Conservation (phyloP, 768 basidiomycete species). For the Rhodocollybia butyracea region DNA sequence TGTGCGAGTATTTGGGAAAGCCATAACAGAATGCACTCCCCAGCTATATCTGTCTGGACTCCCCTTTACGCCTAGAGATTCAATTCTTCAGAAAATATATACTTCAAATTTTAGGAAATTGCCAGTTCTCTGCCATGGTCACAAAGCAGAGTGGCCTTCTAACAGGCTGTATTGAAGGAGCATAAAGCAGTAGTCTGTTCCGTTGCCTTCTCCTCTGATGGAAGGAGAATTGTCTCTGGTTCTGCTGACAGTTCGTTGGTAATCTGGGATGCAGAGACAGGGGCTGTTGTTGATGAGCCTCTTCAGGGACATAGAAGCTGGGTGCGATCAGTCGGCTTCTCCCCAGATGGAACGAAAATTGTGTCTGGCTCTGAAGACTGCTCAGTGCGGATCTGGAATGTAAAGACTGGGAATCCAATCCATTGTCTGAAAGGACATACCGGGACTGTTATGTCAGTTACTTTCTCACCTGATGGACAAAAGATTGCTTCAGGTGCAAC, state of each 20-base stretch:
- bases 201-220: neutral
- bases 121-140: neutral
- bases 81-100: slow-evolving; percentile 10
- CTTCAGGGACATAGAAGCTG: neutral
- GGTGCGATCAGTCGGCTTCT: too few species aligned
- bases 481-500: neutral
- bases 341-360: too few species aligned
- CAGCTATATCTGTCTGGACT: slow-evolving; percentile 24
- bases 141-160: neutral
- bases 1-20: slow-evolving; percentile 1
- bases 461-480: neutral
- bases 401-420: neutral
- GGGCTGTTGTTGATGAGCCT: neutral
- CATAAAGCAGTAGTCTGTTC: slow-evolving; percentile 4
- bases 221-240: neutral
- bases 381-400: neutral
- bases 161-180: neutral
- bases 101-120: neutral
- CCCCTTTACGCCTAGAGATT: slow-evolving; percentile 15
- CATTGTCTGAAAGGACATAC: neutral
- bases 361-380: too few species aligned
- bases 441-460: neutral
- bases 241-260: neutral
- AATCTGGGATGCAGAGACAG: neutral
- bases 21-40: slow-evolving; percentile 11